Conservation (phyloP, 2,329 filamentous ascomycete species). For the Diplodia mutila region DNA sequence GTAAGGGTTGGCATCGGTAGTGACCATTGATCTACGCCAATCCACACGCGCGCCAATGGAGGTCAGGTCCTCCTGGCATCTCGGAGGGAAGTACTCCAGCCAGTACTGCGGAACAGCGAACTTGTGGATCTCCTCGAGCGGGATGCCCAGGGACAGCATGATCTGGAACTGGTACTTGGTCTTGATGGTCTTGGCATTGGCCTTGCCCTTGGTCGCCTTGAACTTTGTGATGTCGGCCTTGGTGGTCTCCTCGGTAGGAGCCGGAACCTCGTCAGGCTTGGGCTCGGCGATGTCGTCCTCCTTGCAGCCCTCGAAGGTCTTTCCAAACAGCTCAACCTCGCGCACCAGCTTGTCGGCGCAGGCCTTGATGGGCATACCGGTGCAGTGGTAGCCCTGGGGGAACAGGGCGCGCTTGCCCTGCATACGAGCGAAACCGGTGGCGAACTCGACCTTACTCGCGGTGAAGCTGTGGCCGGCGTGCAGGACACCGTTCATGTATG, state of each 20-base stretch:
- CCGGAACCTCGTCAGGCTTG: conserved; percentile 56
- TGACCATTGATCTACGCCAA: conserved; percentile 91
- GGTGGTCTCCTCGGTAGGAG: conserved; percentile 64
- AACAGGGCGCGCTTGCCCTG: conserved; percentile 85
- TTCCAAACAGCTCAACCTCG: conserved; percentile 86
- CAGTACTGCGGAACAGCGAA: conserved; percentile 92
- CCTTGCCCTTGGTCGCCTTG: conserved; percentile 76
- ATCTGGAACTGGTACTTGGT: conserved; percentile 97
- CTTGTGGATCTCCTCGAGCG: conserved; percentile 83
- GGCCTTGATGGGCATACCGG: conserved; percentile 97
- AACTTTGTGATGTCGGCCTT: conserved; percentile 92
- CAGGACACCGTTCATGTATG: conserved; percentile 55
- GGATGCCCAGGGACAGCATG: conserved; percentile 88
- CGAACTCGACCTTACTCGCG: conserved; percentile 90
- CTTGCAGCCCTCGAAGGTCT: conserved; percentile 77
- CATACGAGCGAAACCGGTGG: conserved; percentile 84
- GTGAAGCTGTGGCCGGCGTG: conserved; percentile 95
- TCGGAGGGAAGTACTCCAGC: conserved; percentile 89
- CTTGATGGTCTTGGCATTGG: conserved; percentile 84
- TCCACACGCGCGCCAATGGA: conserved; percentile 87
- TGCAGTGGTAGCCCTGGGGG: conserved; percentile 93
- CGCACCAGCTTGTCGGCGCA: conserved; percentile 92
- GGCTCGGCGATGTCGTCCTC: conserved; percentile 47
- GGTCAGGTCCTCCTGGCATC: conserved; percentile 77
- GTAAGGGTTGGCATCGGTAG: conserved; percentile 94